phyloP scores from a whole-genome alignment of 2,329 filamentous ascomycete species.

The Hypoxylon sp. region DNA sequence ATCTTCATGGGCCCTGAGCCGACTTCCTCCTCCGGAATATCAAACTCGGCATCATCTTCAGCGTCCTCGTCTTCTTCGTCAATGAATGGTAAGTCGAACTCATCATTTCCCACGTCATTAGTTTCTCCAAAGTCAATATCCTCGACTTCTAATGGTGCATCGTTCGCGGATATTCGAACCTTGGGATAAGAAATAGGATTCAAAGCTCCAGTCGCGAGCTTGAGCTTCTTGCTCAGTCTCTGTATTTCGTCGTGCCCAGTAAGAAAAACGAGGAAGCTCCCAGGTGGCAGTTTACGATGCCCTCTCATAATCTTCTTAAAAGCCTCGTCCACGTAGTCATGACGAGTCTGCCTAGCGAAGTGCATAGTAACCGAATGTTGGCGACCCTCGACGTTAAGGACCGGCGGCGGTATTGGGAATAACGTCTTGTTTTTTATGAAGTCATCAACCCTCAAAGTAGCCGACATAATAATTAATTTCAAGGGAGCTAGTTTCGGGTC shows the following conservation, averaged over 20 bases:
- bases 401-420: conserved; percentile 83
- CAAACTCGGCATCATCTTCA: conserved; percentile 75
- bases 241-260: conserved; percentile 95
- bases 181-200: conserved; percentile 72
- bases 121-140: conserved; percentile 85
- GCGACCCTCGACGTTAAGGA: conserved; percentile 90
- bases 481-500: conserved; percentile 80
- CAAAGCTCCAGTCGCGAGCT: conserved; percentile 73
- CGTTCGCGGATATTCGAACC: conserved; percentile 81
- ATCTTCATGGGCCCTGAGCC: conserved; percentile 78
- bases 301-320: conserved; percentile 89
- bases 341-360: conserved; percentile 84
- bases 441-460: conserved; percentile 90
- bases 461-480: conserved; percentile 98
- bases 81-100: conserved; percentile 65
- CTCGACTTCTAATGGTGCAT: conserved; percentile 85
- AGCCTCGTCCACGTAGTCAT: conserved; percentile 92
- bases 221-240: conserved; percentile 84
- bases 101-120: conserved; percentile 78
- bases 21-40: conserved; percentile 76
- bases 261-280: conserved; percentile 92
- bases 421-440: conserved; percentile 87
- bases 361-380: conserved; percentile 93
- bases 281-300: conserved; percentile 89
- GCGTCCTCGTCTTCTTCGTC: conserved; percentile 72